Percentiles rank a stretch among this genome's conserved stretches.
phyloP scores from a whole-genome alignment of 2,329 filamentous ascomycete species.

The Xylaria sp. region DNA sequence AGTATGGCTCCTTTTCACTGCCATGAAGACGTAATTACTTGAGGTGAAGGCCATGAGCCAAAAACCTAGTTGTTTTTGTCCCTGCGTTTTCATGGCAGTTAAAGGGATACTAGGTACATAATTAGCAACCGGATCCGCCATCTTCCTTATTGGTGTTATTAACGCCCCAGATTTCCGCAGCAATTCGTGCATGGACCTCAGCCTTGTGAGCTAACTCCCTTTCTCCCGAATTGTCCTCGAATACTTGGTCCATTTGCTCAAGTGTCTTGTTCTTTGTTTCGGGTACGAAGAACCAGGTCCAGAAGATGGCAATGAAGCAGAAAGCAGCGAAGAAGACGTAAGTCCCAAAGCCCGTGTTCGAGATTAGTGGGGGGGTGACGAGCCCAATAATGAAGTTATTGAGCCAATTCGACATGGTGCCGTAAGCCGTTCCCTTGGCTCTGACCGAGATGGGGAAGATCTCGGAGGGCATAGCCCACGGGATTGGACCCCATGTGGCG shows the following conservation, averaged over 20 bases:
- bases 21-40: no score
- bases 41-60: no score
- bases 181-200: background rate
- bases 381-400: constrained; percentile 71
- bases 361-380: constrained; percentile 68
- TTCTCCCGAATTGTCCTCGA: constrained; percentile 6
- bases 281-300: constrained; percentile 21
- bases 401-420: constrained; percentile 70
- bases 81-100: no score
- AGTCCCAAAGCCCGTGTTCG: constrained; percentile 60
- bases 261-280: constrained; percentile 25
- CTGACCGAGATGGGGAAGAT: constrained; percentile 71
- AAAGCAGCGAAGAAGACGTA: constrained; percentile 66
- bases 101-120: no score
- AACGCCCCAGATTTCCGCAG: constrained; percentile 5
- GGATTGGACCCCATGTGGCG: no score
- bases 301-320: constrained; percentile 13
- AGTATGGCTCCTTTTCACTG: no score
- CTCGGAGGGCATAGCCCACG: constrained; percentile 63
- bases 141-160: background rate
- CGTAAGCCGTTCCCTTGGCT: constrained; percentile 72
- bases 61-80: no score
- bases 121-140: background rate
- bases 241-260: constrained; percentile 27
- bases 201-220: constrained; percentile 6